phyloP scores from a whole-genome alignment of 148 eudicot genomes.

The Selenicereus undatus region DNA sequence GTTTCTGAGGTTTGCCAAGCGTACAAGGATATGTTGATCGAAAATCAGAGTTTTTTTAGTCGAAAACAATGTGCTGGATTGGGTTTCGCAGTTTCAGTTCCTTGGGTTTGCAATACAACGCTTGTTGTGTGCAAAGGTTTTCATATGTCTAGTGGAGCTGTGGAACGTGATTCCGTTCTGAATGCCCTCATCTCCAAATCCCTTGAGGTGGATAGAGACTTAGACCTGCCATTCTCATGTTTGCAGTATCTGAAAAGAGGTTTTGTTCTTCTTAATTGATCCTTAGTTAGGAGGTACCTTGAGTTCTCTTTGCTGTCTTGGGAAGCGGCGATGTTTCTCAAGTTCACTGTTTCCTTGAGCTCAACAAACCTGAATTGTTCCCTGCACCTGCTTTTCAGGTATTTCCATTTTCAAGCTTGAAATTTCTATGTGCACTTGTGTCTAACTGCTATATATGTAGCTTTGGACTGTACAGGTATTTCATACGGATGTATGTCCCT shows the following conservation, averaged over 20 bases:
- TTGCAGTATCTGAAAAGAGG: conserved; percentile 62
- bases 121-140: conserved; percentile 72
- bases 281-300: not conserved
- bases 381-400: conserved; percentile 2
- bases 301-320: not conserved
- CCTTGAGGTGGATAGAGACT: conserved; percentile 45
- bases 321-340: not conserved
- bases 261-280: conserved; percentile 46
- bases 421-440: not conserved
- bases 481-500: too few species aligned
- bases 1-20: conserved; percentile 58
- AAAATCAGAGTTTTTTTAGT: conserved; percentile 16
- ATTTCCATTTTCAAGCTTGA: not conserved
- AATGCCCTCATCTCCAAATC: conserved; percentile 42
- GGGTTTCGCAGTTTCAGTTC: conserved; percentile 60
- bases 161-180: conserved; percentile 40
- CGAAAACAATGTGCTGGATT: conserved; percentile 36
- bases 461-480: not conserved
- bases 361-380: not conserved
- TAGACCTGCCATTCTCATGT: conserved; percentile 71
- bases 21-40: conserved; percentile 53
- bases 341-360: not conserved
- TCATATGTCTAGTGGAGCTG: conserved; percentile 16
- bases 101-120: conserved; percentile 83
- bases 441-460: not conserved